These are phyloP conservation scores for Fusarium brevicatenulatum DNA, from an alignment of 2,329 filamentous ascomycete genomes.

Conservation along the genomic window DNA sequence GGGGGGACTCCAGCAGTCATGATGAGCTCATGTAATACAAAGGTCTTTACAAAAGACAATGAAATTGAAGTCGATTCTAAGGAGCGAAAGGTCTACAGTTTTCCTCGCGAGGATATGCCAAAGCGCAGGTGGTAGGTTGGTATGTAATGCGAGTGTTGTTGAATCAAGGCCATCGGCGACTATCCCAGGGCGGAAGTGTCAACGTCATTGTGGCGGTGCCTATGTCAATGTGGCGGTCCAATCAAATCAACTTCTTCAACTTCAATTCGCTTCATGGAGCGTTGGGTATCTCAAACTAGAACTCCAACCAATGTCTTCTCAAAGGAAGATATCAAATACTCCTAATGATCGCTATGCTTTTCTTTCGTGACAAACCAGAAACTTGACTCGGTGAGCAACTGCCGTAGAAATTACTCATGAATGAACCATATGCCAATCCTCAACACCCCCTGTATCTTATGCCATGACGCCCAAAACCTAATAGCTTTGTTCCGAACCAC, in stretches of 20 bases:
- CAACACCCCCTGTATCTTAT: neutral
- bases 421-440: slow-evolving; percentile 1
- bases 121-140: slow-evolving; percentile 16
- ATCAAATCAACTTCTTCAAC: slow-evolving; percentile 12
- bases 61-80: slow-evolving; percentile 9
- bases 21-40: slow-evolving; percentile 21
- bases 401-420: neutral
- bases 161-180: slow-evolving; percentile 21
- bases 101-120: slow-evolving; percentile 12
- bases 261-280: slow-evolving; percentile 18
- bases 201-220: slow-evolving; percentile 57
- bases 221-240: slow-evolving; percentile 44
- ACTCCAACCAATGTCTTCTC: slow-evolving; percentile 21
- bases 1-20: slow-evolving; percentile 58
- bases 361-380: neutral
- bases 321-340: slow-evolving; percentile 9
- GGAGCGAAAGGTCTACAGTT: slow-evolving; percentile 5
- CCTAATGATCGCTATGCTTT: slow-evolving; percentile 20
- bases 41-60: neutral
- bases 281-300: slow-evolving; percentile 34
- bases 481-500: neutral
- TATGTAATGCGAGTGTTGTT: slow-evolving; percentile 11
- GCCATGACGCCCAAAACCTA: slow-evolving; percentile 12
- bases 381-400: neutral
- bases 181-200: slow-evolving; percentile 32